These are phyloP conservation scores for Nakazawaea anatomiae DNA, from an alignment of 805 yeast species.

Conservation along the genomic window DNA sequence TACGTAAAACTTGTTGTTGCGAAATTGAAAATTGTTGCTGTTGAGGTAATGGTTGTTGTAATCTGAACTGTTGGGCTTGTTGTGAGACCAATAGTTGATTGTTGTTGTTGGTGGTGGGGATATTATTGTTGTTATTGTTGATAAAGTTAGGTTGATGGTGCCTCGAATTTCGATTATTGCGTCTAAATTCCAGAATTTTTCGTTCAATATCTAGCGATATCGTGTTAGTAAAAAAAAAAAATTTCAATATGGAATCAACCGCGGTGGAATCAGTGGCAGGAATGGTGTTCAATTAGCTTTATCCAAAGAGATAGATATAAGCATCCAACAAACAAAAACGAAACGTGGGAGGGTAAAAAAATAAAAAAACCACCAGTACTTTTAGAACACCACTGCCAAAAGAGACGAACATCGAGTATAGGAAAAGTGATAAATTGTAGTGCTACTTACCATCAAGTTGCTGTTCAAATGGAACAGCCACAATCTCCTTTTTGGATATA, in stretches of 20 bases:
- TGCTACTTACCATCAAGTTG: conserved; percentile 9
- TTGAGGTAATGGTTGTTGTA: conserved; percentile 9
- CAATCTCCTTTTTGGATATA: neutral
- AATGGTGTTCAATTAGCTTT: too few species aligned
- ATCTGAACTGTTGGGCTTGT: neutral
- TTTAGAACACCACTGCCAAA: too few species aligned
- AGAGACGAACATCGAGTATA: too few species aligned
- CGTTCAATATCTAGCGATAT: conserved; percentile 5
- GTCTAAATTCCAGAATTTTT: conserved; percentile 4
- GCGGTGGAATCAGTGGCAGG: too few species aligned
- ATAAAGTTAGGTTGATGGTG: neutral
- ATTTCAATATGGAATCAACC: too few species aligned
- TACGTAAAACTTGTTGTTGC: conserved; percentile 4
- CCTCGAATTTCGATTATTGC: neutral
- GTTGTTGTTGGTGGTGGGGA: conserved; percentile 2
- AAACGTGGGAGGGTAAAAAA: too few species aligned
- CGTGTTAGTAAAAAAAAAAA: neutral
- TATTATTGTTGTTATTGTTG: conserved; percentile 4
- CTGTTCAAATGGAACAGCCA: conserved; percentile 6
- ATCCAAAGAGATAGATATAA: too few species aligned
- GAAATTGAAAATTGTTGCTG: neutral
- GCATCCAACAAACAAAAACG: too few species aligned
- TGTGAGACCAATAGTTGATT: neutral
- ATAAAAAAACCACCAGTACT: too few species aligned
- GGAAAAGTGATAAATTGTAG: neutral